These are phyloP conservation scores for Huiozyma sinensis DNA, from an alignment of 805 yeast species.

Conservation along the genomic window DNA sequence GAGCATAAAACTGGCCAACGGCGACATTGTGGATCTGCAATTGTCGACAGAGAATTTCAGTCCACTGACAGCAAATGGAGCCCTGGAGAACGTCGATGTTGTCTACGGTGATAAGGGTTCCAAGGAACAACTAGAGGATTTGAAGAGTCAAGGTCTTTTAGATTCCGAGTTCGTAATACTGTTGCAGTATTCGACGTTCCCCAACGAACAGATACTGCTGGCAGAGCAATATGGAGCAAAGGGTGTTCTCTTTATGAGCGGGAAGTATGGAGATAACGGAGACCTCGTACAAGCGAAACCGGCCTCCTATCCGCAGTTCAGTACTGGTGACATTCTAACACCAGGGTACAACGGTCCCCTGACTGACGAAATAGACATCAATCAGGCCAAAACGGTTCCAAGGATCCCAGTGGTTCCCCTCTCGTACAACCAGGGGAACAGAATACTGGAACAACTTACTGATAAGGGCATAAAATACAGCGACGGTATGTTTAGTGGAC, in stretches of 20 bases:
- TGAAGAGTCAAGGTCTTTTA: constrained; percentile 32
- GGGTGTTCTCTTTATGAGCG: constrained; percentile 60
- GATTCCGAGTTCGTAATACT: constrained; percentile 44
- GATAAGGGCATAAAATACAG: constrained; percentile 21
- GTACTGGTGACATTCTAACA: constrained; percentile 69
- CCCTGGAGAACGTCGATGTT: constrained; percentile 37
- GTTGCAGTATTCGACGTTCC: constrained; percentile 45
- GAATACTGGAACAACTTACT: constrained; percentile 24
- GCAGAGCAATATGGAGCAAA: constrained; percentile 50
- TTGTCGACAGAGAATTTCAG: constrained; percentile 41
- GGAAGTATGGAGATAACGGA: constrained; percentile 26
- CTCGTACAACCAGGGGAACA: constrained; percentile 58
- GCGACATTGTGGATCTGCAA: constrained; percentile 10
- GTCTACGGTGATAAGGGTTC: constrained; percentile 64
- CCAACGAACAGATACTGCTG: constrained; percentile 39
- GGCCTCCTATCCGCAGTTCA: constrained; percentile 46
- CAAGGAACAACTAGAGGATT: constrained; percentile 37
- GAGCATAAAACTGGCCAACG: background rate
- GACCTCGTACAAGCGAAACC: constrained; percentile 31
- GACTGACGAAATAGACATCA: constrained; percentile 33
- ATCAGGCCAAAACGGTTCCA: constrained; percentile 45
- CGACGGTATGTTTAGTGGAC: constrained; percentile 17
- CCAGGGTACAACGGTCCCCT: constrained; percentile 58
- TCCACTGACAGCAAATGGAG: constrained; percentile 56
- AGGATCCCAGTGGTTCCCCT: constrained; percentile 69